These are phyloP conservation scores for Tricharina praecox DNA, from an alignment of 495 filamentous ascomycete species.

Conservation along the genomic window DNA sequence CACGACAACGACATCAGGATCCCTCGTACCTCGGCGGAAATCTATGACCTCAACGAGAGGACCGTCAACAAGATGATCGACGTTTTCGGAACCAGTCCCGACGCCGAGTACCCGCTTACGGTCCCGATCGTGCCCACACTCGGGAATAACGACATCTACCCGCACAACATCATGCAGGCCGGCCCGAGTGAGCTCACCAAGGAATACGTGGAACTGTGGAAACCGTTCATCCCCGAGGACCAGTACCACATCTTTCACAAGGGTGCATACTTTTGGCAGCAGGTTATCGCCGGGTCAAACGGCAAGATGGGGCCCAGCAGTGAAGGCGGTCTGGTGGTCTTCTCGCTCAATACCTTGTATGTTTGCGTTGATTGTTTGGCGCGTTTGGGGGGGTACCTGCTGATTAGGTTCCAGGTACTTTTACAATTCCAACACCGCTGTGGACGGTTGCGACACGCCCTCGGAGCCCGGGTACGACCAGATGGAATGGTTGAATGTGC, in stretches of 20 bases:
- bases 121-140: conserved; percentile 80
- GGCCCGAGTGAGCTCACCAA: conserved; percentile 77
- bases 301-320: conserved; percentile 19
- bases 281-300: conserved; percentile 64
- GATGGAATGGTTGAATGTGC: conserved; percentile 90
- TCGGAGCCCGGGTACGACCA: conserved; percentile 81
- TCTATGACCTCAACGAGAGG: conserved; percentile 55
- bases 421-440: conserved; percentile 75
- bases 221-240: conserved; percentile 72
- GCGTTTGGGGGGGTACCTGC: conserved; percentile 19
- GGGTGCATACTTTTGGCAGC: conserved; percentile 85
- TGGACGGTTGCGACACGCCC: conserved; percentile 66
- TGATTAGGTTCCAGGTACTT: conserved; percentile 44
- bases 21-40: conserved; percentile 56
- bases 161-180: conserved; percentile 78
- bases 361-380: conserved; percentile 6
- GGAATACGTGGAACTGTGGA: conserved; percentile 58
- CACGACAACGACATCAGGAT: conserved; percentile 83
- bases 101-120: conserved; percentile 29
- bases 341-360: conserved; percentile 81
- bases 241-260: conserved; percentile 82
- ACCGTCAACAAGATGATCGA: conserved; percentile 61
- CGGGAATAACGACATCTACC: conserved; percentile 94
- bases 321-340: conserved; percentile 47
- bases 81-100: conserved; percentile 44